phyloP scores from a whole-genome alignment of 148 eudicot genomes.

The Rheum nobile region DNA sequence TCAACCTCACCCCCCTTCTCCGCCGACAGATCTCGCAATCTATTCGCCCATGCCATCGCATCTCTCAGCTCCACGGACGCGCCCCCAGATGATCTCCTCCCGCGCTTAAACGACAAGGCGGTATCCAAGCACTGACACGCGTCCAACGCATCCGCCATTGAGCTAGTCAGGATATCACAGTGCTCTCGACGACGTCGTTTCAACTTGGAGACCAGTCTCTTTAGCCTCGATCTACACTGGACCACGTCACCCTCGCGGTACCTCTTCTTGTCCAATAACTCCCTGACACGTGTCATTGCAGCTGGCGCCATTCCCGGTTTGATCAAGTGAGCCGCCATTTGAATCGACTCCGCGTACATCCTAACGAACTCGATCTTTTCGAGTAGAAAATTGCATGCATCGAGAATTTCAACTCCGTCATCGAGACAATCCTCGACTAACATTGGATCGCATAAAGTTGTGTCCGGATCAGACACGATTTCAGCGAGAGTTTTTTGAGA shows the following conservation, averaged over 20 bases:
- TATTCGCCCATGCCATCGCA: not conserved
- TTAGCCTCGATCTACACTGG: not conserved
- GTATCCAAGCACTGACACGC: not conserved
- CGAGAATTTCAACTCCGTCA: not conserved
- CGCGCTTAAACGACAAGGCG: not conserved
- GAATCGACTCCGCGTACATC: not conserved
- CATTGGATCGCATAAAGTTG: not conserved
- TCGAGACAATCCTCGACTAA: not conserved
- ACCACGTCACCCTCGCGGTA: not conserved
- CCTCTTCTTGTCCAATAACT: not conserved
- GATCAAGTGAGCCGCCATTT: constrained; percentile 3
- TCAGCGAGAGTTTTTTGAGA: not conserved
- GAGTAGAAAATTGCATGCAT: not conserved
- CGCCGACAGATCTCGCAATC: not conserved
- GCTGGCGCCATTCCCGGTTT: not conserved
- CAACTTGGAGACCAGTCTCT: not conserved
- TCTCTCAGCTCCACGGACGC: not conserved
- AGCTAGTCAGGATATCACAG: not conserved
- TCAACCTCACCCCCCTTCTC: not conserved
- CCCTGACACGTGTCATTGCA: not conserved
- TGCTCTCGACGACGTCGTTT: not conserved
- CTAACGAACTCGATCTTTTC: not conserved
- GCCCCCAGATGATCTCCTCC: not conserved
- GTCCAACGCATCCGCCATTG: not conserved
- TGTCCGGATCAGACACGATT: not conserved